These are phyloP conservation scores for Sorghum bicolor DNA, from an alignment of 176 grass and related monocot genomes.

Conservation along the genomic window DNA sequence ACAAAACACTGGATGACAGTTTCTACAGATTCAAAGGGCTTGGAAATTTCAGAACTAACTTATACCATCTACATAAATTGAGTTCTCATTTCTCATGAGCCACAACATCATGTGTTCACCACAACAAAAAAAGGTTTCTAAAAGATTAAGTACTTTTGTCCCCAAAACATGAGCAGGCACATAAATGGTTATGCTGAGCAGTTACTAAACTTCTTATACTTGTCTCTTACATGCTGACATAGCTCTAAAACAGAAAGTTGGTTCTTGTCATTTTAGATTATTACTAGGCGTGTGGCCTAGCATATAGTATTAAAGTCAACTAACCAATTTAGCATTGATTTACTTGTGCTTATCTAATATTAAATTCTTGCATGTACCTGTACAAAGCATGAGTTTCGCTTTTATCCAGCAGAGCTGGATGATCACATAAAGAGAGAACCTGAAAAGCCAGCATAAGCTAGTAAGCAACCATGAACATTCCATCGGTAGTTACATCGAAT, in stretches of 20 bases:
- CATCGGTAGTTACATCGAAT: background rate
- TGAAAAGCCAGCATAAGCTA: constrained; percentile 27
- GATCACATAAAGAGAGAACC: constrained; percentile 81
- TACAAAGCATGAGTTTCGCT: constrained; percentile 85
- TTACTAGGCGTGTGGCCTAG: background rate
- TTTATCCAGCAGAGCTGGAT: constrained; percentile 82
- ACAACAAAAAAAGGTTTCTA: background rate
- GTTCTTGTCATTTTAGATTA: background rate
- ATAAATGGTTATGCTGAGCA: background rate
- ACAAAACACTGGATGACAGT: background rate
- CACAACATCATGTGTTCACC: background rate
- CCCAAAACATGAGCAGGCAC: background rate
- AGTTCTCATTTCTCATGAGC: background rate
- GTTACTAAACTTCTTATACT: background rate
- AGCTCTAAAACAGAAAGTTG: background rate
- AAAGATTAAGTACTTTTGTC: background rate
- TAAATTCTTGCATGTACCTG: constrained; percentile 45
- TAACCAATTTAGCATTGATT: constrained; percentile 6
- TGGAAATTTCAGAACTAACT: background rate
- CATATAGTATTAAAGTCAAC: background rate
- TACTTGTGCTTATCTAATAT: background rate
- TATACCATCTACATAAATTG: background rate
- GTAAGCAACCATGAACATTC: constrained; percentile 33
- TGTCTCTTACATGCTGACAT: background rate
- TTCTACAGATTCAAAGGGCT: background rate